phyloP scores from a whole-genome alignment of 2,329 filamentous ascomycete species.

The Neofusicoccum sp. region DNA sequence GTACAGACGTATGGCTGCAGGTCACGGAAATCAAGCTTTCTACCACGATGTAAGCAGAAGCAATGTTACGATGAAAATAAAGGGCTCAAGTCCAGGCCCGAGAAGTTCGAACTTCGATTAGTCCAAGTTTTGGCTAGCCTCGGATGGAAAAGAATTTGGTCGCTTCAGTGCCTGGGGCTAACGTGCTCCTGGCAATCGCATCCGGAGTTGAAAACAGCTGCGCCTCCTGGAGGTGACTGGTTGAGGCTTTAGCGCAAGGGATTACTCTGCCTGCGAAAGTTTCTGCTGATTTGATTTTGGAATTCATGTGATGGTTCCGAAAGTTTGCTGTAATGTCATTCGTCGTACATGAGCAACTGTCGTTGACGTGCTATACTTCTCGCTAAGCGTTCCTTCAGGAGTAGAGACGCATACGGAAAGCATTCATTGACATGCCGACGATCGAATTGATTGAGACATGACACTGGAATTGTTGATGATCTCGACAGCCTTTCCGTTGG shows the following conservation, averaged over 20 bases:
- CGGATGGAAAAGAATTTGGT: neutral
- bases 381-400: neutral
- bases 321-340: neutral
- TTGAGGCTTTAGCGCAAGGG: no score
- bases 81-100: neutral
- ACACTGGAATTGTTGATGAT: neutral
- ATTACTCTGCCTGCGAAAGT: no score
- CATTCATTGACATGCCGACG: neutral
- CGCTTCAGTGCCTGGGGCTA: neutral
- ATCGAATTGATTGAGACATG: neutral
- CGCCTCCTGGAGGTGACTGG: neutral
- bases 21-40: constrained; percentile 31
- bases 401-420: neutral
- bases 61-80: neutral
- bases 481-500: neutral
- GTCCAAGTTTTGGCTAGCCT: neutral
- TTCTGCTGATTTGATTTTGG: neutral
- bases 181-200: neutral
- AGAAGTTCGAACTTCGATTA: neutral
- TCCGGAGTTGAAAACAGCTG: neutral
- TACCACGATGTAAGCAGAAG: neutral
- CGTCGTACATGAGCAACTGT: neutral
- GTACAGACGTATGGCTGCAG: constrained; percentile 32
- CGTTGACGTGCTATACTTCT: neutral
- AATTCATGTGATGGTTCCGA: neutral